These are phyloP conservation scores for Adansonia digitata DNA, from an alignment of 345 rosid genomes.

Conservation along the genomic window DNA sequence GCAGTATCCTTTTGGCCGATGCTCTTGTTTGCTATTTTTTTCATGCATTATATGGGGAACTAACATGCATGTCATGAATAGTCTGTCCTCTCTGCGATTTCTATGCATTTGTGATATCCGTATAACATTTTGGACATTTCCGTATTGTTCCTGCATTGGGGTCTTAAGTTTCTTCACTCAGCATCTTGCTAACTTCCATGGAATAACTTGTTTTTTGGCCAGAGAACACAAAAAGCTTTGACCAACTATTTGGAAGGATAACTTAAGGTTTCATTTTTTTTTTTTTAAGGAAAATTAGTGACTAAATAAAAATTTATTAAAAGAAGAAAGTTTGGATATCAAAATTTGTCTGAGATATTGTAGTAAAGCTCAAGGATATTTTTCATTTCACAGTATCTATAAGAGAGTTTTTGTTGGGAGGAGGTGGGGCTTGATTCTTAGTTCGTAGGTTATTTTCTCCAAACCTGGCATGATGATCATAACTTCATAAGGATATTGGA, in stretches of 20 bases:
- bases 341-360: no score
- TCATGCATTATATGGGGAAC: not conserved
- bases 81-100: not conserved
- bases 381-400: no score
- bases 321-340: no score
- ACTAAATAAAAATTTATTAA: no score
- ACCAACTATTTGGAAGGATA: not conserved
- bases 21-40: not conserved
- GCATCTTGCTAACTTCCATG: not conserved
- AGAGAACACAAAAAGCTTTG: no score
- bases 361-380: no score
- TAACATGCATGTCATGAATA: not conserved
- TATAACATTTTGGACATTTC: not conserved
- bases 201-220: no score
- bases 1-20: constrained; percentile 70
- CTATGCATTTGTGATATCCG: not conserved
- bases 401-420: no score
- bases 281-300: no score
- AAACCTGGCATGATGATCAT: not conserved
- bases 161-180: not conserved
- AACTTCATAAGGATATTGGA: not conserved
- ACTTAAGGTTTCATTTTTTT: no score
- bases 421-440: no score
- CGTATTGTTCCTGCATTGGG: not conserved
- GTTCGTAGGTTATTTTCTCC: no score